phyloP scores from a whole-genome alignment of 768 basidiomycete species.

The Boletus coccyginus region DNA sequence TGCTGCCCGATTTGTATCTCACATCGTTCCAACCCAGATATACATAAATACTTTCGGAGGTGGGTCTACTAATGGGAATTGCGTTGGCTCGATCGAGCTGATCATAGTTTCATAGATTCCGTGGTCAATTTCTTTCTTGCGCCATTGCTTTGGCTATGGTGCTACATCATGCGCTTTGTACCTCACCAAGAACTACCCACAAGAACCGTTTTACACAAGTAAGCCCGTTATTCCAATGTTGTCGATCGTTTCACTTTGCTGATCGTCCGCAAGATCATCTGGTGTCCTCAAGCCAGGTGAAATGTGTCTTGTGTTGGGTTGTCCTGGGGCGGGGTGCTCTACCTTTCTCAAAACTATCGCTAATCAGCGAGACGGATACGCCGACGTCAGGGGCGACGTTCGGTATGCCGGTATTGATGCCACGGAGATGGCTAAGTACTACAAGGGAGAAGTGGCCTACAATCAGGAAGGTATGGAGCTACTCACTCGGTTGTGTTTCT shows the following conservation, averaged over 20 bases:
- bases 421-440: constrained; percentile 70
- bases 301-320: constrained; percentile 84
- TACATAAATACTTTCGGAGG: constrained; percentile 61
- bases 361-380: constrained; percentile 67
- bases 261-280: constrained; percentile 43
- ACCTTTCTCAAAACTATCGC: constrained; percentile 85
- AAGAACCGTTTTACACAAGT: constrained; percentile 62
- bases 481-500: neutral
- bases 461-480: constrained; percentile 64
- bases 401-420: constrained; percentile 78
- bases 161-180: constrained; percentile 39
- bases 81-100: neutral
- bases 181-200: constrained; percentile 38
- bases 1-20: neutral
- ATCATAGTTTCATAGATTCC: constrained; percentile 39
- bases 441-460: constrained; percentile 78
- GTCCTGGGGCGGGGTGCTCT: constrained; percentile 81
- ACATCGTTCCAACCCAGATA: constrained; percentile 30
- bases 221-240: constrained; percentile 8
- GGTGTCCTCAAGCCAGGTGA: constrained; percentile 76
- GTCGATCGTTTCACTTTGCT: neutral
- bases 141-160: constrained; percentile 49
- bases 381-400: constrained; percentile 66
- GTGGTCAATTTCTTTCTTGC: constrained; percentile 50
- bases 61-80: constrained; percentile 27